Evolutionary conservation across 75 land plant genomes (phyloP), one percentile per base, ranked within the genome.

Genomic region (Gnetum montanum): DNA sequence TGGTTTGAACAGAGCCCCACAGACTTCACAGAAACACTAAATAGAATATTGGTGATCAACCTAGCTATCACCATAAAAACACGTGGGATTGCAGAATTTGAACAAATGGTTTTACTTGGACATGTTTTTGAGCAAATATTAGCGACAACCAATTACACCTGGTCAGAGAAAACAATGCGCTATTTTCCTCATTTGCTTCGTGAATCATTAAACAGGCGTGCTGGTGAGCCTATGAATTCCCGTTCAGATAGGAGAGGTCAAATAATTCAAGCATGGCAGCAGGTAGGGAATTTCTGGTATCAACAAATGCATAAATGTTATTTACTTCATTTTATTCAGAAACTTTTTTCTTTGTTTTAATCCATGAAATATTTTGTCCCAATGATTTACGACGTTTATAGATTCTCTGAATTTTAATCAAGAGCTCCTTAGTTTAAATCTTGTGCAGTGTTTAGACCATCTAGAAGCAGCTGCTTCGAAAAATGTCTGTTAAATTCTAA

Each of bases 11-110:
- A 94, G 76, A 92, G 92, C 8, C 78, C 98, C 25, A 90, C 99
- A 43, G 99, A 95, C 52, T 86, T 90, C 28, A 83, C 97, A 20
- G 99, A 95, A 60, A 95, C 97, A 6, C 61, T 95, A 58, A 95
- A 95, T 58, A 71, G 99, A 40, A 73, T 87, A 46, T 81, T 86
- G 48, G 57, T 95, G 16, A 71, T 81, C 6, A 81, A 80, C 59
- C 88, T 95, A 59, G 96, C 99, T 23, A 83, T 95, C 59, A 86
- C 82, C n/a, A 95, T 90, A 54, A 95, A 95, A 72, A 95, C 99
- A 12, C 85, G 99, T 60, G 99, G 99, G 33, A 80, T 94, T 69
- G 85, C 88, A 51, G 99, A 95, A 64, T 81, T 88, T 67, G 99
- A 95, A 59, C 91, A 90, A 43, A 55, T 79, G 57, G 54, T 71